Base-by-base conservation (phyloP, 352 stramenopile genomes). In the Phytopythium helicoides region DNA sequence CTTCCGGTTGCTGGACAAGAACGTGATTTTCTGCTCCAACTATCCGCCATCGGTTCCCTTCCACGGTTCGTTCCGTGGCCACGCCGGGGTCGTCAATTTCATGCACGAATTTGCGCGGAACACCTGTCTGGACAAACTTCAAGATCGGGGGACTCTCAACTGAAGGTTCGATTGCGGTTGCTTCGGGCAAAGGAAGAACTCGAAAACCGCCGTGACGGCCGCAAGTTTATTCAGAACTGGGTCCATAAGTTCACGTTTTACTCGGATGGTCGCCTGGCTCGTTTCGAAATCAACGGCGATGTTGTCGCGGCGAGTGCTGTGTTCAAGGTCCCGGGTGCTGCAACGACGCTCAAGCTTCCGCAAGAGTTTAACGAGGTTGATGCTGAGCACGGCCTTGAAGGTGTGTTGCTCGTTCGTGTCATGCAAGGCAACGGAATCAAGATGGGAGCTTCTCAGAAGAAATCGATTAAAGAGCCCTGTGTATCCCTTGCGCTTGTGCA, bases 181-280 rank as follows among this genome's bases (percentile, higher is more conserved):
- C 85, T 19, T 91, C 77, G 0, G 85, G 85, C n/a, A 9, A 91
- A 93, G 40, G 85, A 95, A 47, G 82, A 95, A 54, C 76, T 95
- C 16, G 85, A 92, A 51, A 95, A 95, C 66, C 84, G 85, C 36
- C 76, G 79, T 37, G 85, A 95, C 35, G 76, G 71, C 0, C 78
- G 85, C 33, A 89, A 87, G 46, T 95, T 95, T 39, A 81, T 93
- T 37, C 85, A 95, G 55, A 95, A 95, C 47, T 95, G 85, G 85
- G 83, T 95, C 31, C 85, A 95, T 68, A 95, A 95, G 63, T 95
- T 95, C 45, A 92, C 84, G 28, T 95, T 95, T 37, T 89, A 89
- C 57, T 83, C 76, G 10, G 81, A 95, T 34, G 85, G 85, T 3
- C 70, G 81, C n/a, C 68, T 95, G 12, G 83, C 84, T 3, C 81